These are phyloP conservation scores for Apiotrichum brassicae DNA, from an alignment of 1,284 basidiomycete genomes.

Conservation along the genomic window DNA sequence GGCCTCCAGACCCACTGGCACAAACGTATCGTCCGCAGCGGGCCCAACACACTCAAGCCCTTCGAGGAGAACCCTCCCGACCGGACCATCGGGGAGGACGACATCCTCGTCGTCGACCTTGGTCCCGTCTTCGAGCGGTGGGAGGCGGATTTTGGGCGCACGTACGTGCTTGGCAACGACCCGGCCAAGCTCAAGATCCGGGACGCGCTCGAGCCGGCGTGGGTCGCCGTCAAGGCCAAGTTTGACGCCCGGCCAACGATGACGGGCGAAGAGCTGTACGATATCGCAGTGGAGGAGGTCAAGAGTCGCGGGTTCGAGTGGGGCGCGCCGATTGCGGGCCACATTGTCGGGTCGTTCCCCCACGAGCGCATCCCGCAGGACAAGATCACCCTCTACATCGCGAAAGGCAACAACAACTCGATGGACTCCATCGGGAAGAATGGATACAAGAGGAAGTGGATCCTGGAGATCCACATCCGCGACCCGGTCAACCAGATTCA, in stretches of 20 bases:
- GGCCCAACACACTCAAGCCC: constrained; percentile 15
- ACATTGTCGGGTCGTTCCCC: constrained; percentile 14
- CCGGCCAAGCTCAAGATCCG: constrained; percentile 7
- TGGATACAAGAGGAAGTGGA: constrained; percentile 14
- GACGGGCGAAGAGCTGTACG: constrained; percentile 14
- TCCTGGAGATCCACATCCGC: constrained; percentile 15
- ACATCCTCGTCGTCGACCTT: constrained; percentile 18
- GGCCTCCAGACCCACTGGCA: constrained; percentile 18
- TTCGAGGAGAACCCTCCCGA: constrained; percentile 20
- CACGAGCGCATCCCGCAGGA: constrained; percentile 19
- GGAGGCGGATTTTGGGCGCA: constrained; percentile 20
- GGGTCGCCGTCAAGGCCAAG: constrained; percentile 10
- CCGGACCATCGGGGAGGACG: constrained; percentile 11
- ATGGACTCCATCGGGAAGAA: constrained; percentile 7
- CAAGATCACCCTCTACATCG: constrained; percentile 18
- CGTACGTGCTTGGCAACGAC: constrained; percentile 17
- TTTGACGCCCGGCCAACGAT: constrained; percentile 12
- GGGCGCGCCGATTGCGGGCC: constrained; percentile 14
- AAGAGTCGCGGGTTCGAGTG: constrained; percentile 6
- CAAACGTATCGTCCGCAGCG: constrained; percentile 16
- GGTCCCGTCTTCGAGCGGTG: constrained; percentile 17
- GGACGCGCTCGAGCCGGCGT: constrained; percentile 15
- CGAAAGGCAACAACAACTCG: constrained; percentile 5
- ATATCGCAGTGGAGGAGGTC: constrained; percentile 2
- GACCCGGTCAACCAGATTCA: constrained; percentile 8